phyloP scores from a whole-genome alignment of 2,329 filamentous ascomycete species.

The Fusarium continuum region DNA sequence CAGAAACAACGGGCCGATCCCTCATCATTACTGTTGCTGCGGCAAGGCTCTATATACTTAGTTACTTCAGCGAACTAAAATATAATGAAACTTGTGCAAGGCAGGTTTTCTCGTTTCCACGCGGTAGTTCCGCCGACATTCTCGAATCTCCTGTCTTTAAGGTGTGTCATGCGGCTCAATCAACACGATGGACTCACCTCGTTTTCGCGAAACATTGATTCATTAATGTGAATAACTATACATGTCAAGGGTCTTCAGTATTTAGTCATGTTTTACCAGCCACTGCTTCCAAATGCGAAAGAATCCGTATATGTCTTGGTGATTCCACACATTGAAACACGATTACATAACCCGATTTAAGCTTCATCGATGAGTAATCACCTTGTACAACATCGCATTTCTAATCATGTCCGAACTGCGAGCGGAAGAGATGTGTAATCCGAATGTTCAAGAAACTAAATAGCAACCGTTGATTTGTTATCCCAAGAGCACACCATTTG shows the following conservation, averaged over 20 bases:
- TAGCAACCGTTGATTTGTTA: neutral
- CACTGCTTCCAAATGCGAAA: neutral
- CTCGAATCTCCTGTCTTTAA: no score
- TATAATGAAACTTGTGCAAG: neutral
- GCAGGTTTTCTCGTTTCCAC: neutral
- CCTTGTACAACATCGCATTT: neutral
- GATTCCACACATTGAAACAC: conserved; percentile 1
- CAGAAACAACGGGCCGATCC: conserved; percentile 9
- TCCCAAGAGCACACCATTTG: neutral
- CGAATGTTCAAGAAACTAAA: neutral
- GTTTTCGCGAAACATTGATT: no score
- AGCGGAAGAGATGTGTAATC: neutral
- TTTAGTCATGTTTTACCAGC: neutral
- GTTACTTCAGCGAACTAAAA: no score
- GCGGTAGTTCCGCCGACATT: conserved; percentile 1
- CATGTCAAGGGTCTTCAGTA: no score
- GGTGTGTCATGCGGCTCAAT: no score
- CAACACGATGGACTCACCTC: neutral
- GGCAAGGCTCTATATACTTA: no score
- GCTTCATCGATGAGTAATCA: conserved; percentile 24
- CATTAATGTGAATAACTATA: no score
- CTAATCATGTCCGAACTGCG: neutral
- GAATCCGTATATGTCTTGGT: neutral
- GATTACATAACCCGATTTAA: neutral
- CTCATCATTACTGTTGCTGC: neutral